These are phyloP conservation scores for Xylaria sp. DNA, from an alignment of 2,329 filamentous ascomycete species.

Conservation along the genomic window DNA sequence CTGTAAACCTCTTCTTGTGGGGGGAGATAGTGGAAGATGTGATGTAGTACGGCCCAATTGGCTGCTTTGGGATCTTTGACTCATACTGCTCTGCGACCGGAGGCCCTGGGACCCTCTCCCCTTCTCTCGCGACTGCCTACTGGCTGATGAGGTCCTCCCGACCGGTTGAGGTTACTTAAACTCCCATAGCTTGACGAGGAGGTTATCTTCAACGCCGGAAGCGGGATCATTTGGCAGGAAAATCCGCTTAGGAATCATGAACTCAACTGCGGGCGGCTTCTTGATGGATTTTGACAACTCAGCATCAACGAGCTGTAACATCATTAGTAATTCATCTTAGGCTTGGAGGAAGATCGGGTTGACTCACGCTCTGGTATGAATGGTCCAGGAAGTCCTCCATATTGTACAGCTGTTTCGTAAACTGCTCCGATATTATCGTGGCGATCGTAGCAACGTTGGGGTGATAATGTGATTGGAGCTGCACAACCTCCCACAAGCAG, in stretches of 20 bases:
- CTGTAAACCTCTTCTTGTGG: slow-evolving; percentile 13
- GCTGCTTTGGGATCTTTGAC: slow-evolving; percentile 11
- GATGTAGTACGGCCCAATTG: slow-evolving; percentile 14
- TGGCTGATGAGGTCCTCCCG: neutral
- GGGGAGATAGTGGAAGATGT: slow-evolving; percentile 5
- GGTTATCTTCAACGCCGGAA: slow-evolving; percentile 56
- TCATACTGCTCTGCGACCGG: slow-evolving; percentile 20
- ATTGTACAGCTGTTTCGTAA: slow-evolving; percentile 93
- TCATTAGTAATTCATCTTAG: slow-evolving; percentile 41
- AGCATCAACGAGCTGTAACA: slow-evolving; percentile 73
- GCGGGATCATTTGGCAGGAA: slow-evolving; percentile 62
- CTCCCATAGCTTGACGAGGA: slow-evolving; percentile 67
- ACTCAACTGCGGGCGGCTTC: slow-evolving; percentile 88
- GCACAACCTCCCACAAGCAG: slow-evolving; percentile 92
- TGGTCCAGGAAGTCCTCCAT: slow-evolving; percentile 98
- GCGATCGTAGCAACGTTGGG: slow-evolving; percentile 94
- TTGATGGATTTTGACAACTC: slow-evolving; percentile 84
- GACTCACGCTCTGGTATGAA: slow-evolving; percentile 78
- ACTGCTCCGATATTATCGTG: slow-evolving; percentile 94
- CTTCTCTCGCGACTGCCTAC: neutral
- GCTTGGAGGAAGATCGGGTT: neutral
- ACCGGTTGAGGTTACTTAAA: slow-evolving; percentile 47
- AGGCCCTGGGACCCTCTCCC: slow-evolving; percentile 3
- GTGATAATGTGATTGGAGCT: slow-evolving; percentile 91
- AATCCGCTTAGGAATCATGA: slow-evolving; percentile 88